Conservation (phyloP, 1,284 basidiomycete species). For the Irpex rosettiformis region DNA sequence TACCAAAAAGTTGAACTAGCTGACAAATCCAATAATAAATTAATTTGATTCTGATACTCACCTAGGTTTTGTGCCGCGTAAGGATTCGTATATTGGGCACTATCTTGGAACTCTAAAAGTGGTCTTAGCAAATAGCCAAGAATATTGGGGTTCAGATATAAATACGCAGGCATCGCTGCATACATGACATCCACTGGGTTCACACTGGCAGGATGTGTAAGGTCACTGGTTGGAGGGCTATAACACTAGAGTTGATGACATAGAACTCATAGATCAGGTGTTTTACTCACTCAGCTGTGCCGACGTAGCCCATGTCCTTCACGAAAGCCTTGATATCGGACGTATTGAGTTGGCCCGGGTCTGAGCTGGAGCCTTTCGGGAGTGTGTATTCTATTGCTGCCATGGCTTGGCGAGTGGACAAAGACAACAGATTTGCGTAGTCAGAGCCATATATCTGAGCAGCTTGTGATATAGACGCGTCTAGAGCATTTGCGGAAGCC, state of each 20-base stretch:
- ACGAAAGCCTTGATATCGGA: slow-evolving; percentile 46
- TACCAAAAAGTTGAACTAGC: neutral
- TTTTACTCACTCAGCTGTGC: slow-evolving; percentile 13
- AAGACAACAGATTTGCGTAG: slow-evolving; percentile 38
- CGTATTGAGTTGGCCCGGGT: slow-evolving; percentile 28
- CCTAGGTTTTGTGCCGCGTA: slow-evolving; percentile 43
- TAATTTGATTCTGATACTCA: slow-evolving; percentile 12
- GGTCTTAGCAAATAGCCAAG: slow-evolving; percentile 40
- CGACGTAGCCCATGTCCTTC: slow-evolving; percentile 27
- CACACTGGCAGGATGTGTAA: slow-evolving; percentile 10
- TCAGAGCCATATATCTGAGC: slow-evolving; percentile 23
- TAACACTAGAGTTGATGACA: no score
- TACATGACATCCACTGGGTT: slow-evolving; percentile 50
- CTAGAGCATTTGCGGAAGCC: slow-evolving; percentile 22
- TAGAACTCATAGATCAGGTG: no score
- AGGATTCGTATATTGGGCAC: slow-evolving; percentile 20
- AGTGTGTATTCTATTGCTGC: slow-evolving; percentile 37
- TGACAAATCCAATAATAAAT: neutral
- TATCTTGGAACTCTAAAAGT: slow-evolving; percentile 39
- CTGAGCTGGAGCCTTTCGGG: slow-evolving; percentile 15
- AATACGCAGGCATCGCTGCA: slow-evolving; percentile 41
- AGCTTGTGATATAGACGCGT: slow-evolving; percentile 21
- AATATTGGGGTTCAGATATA: slow-evolving; percentile 44
- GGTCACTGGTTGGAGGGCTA: no score
- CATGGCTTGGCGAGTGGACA: slow-evolving; percentile 39